Percentiles rank a stretch among this genome's conserved stretches.
phyloP scores from a whole-genome alignment of 768 basidiomycete genomes.

The Leccinum ochraceum region DNA sequence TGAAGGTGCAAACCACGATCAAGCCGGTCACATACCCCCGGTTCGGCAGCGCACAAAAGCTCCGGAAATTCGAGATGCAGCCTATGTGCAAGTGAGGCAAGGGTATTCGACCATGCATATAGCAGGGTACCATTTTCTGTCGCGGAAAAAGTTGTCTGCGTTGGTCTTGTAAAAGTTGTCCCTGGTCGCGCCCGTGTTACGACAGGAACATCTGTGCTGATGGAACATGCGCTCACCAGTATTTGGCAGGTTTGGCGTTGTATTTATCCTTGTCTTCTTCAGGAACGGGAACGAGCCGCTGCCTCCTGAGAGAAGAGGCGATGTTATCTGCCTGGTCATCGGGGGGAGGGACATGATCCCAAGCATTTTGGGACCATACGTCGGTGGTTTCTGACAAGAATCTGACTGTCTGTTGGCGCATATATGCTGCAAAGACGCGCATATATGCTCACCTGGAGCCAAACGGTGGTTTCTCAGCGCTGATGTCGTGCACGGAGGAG shows the following conservation, averaged over 20 bases:
- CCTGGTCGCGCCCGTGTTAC: constrained; percentile 49
- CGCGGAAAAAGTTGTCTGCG: constrained; percentile 86
- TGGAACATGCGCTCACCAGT: constrained; percentile 52
- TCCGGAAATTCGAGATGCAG: constrained; percentile 95
- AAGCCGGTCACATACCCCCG: constrained; percentile 48
- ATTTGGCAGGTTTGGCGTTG: constrained; percentile 69
- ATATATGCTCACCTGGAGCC: constrained; percentile 58
- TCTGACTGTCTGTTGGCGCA: constrained; percentile 36
- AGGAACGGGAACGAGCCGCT: constrained; percentile 72
- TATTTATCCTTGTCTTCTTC: constrained; percentile 69
- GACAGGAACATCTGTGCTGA: constrained; percentile 29
- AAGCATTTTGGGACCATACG: constrained; percentile 86
- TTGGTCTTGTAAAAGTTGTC: constrained; percentile 92
- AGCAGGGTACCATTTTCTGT: constrained; percentile 75
- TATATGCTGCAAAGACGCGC: neutral
- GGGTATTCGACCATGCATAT: neutral
- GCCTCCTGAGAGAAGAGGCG: constrained; percentile 64
- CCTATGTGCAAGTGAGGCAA: constrained; percentile 42
- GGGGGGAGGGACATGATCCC: constrained; percentile 88
- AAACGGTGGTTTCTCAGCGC: constrained; percentile 60
- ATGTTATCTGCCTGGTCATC: constrained; percentile 79
- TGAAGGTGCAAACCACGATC: neutral
- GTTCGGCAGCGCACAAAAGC: constrained; percentile 65
- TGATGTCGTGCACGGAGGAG: constrained; percentile 68
- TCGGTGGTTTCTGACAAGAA: constrained; percentile 70